Base-by-base conservation (phyloP, 805 yeast genomes). In the Cyberlindnera veronae region DNA sequence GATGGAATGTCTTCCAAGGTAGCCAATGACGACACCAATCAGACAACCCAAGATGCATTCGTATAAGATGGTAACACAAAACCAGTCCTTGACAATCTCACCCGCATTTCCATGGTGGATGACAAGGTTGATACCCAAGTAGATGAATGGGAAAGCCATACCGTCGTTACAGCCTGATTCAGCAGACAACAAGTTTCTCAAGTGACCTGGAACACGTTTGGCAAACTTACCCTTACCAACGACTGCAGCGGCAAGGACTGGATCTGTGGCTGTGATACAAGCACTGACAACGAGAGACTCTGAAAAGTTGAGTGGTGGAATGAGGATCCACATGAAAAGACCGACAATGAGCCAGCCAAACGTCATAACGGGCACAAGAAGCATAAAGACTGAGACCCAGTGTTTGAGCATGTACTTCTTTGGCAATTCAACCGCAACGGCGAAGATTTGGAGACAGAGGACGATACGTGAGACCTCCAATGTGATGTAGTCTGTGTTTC, bases 151-250 rank as follows among this genome's bases (percentile, higher is more conserved):
- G 57, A 86, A 89, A 0, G 96, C 96, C 93, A 89, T 83, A 32
- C 97, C 97, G 57, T 89, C 97, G 61, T 89, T 89, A 59, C 95
- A 84, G 4, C 90, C 95, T 0, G 91, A 82, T 54, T 84, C 95
- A 0, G 95, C 95, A 22, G 90, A 77, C 19, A 90, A 67, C 34
- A 89, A 63, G 55, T 88, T 84, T 51, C 95, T 72, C 64, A 89
- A 70, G 63, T 89, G 96, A n/a, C 95, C 95, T 1, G 96, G 95
- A 14, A 89, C 95, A 40, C 95, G 75, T 55, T 77, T 77, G 12
- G 96, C 95, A 60, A 89, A 89, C 58, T 86, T 85, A 50, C 95
- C 95, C 54, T 85, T 89, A 61, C 96, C 95, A 10, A 89, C 96
- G 28, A 89, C 95, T 3, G 96, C 95, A 14, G 95, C 93, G 2